A percentile compares a stretch with the other conserved stretches of the same genome.
These are phyloP conservation scores for Miscanthus lutarioriparius DNA, from an alignment of 176 grass and related monocot genomes.

Conservation along the genomic window DNA sequence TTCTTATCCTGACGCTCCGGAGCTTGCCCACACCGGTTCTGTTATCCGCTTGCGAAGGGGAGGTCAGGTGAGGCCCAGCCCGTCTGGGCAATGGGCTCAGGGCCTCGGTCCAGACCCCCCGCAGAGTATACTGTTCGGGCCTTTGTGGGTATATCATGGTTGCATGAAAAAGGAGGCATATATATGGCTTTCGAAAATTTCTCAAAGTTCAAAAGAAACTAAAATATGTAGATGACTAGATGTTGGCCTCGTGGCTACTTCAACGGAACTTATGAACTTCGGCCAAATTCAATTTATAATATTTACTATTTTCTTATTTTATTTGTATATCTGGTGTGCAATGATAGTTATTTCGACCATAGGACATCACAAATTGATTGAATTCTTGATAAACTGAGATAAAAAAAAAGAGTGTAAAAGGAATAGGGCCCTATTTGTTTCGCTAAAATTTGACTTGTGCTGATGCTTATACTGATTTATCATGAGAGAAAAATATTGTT, in stretches of 20 bases:
- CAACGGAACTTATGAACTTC: background rate
- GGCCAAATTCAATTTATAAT: background rate
- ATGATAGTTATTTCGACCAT: background rate
- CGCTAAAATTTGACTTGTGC: too few species aligned
- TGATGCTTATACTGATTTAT: too few species aligned
- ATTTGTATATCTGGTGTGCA: background rate
- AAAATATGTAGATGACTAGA: background rate
- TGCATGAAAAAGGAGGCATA: too few species aligned
- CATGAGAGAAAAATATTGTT: too few species aligned
- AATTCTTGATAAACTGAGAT: background rate
- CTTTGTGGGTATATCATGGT: too few species aligned
- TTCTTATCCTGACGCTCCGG: constrained; percentile 35
- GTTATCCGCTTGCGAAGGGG: constrained; percentile 11
- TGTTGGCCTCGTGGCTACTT: background rate
- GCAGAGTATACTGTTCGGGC: background rate
- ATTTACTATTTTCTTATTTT: background rate
- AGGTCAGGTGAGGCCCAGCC: too few species aligned
- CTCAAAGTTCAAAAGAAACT: background rate
- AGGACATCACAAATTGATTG: background rate
- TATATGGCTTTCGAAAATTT: too few species aligned
- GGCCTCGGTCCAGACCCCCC: background rate
- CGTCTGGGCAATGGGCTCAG: background rate
- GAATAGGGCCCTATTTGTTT: too few species aligned
- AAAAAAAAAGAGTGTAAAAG: background rate
- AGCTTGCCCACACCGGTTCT: background rate